phyloP scores from a whole-genome alignment of 805 yeast species.

The Wickerhamomyces alni region DNA sequence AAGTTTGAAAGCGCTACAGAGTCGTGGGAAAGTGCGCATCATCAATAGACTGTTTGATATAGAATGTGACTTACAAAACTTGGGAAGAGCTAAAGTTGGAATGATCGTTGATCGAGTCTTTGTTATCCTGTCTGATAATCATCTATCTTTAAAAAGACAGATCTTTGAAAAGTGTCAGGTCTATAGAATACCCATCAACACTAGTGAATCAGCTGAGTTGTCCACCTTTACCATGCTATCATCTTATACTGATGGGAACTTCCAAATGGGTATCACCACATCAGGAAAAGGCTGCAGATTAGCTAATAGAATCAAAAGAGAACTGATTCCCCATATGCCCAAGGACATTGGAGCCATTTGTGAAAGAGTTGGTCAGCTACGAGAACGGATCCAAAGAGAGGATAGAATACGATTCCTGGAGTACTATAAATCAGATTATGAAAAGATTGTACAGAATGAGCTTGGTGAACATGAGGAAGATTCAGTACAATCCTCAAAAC shows the following conservation, averaged over 20 bases:
- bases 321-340: constrained; percentile 61
- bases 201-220: constrained; percentile 64
- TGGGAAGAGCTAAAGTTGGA: constrained; percentile 61
- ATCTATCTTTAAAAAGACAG: constrained; percentile 26
- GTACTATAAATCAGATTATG: constrained; percentile 20
- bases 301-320: constrained; percentile 76
- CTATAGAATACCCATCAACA: constrained; percentile 76
- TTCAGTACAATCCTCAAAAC: constrained; percentile 48
- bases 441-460: constrained; percentile 28
- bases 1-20: constrained; percentile 21
- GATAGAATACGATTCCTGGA: constrained; percentile 31
- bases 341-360: constrained; percentile 64
- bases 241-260: constrained; percentile 60
- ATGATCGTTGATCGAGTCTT: constrained; percentile 71
- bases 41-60: constrained; percentile 30
- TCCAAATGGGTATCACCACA: constrained; percentile 81
- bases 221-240: constrained; percentile 78
- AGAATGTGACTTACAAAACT: constrained; percentile 37
- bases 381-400: constrained; percentile 48
- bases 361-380: constrained; percentile 60
- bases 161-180: constrained; percentile 48
- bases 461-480: constrained; percentile 65
- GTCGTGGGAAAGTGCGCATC: constrained; percentile 23
- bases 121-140: constrained; percentile 39
- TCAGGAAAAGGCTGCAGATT: constrained; percentile 86